Evolutionary conservation across 345 rosid species (phyloP).

Genomic region (Passiflora organensis): DNA sequence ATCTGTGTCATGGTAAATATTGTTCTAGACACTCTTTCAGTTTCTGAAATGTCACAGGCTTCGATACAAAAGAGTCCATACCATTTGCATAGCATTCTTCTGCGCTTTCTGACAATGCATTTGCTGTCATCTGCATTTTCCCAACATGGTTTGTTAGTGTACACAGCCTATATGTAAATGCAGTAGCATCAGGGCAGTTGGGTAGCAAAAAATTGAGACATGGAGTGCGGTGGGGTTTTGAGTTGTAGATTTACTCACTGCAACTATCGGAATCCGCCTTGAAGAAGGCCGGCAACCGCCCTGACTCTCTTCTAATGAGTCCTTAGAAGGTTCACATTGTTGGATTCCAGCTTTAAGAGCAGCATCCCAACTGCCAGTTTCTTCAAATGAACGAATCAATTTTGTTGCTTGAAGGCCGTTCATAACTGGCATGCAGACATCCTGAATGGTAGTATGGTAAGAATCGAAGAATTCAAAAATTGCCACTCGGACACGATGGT

Average conservation of each 20-base stretch:
- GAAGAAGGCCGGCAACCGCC: conserved; percentile 12
- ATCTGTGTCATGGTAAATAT: conserved; percentile 38
- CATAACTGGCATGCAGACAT: conserved; percentile 94
- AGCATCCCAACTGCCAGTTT: conserved; percentile 77
- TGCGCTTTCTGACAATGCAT: conserved; percentile 81
- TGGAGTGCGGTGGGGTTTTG: too few relatives aligned
- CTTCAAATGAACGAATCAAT: conserved; percentile 80
- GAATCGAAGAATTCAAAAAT: too few relatives aligned
- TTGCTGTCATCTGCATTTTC: conserved; percentile 86
- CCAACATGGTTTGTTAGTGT: not conserved
- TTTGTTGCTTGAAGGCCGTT: conserved; percentile 93
- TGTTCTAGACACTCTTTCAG: conserved; percentile 66
- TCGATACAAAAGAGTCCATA: conserved; percentile 90
- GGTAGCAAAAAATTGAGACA: too few relatives aligned
- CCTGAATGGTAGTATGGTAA: conserved; percentile 40
- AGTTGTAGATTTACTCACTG: too few relatives aligned
- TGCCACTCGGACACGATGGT: not conserved
- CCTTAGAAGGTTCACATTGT: conserved; percentile 22
- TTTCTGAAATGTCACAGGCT: conserved; percentile 82
- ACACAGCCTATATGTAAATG: too few relatives aligned
- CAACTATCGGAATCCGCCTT: conserved; percentile 68
- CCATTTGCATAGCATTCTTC: conserved; percentile 90
- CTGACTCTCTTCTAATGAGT: conserved; percentile 13
- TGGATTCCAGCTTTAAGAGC: conserved; percentile 69
- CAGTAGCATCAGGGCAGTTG: too few relatives aligned